phyloP scores from a whole-genome alignment of 371 early-diverging fungal species.

The Actinomortierella wolfii region DNA sequence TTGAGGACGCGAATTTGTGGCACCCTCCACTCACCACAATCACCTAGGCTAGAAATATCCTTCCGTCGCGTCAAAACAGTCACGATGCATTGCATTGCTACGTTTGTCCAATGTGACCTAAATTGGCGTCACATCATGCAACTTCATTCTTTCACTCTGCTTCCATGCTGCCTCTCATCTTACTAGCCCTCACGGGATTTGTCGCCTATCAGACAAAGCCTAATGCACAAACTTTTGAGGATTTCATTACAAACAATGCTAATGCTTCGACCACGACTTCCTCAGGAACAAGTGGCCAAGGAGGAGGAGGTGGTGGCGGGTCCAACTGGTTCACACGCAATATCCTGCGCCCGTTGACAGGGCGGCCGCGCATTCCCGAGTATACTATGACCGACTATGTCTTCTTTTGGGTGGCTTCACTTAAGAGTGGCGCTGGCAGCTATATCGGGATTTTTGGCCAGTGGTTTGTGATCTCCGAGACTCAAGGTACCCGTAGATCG shows the following conservation, averaged over 20 bases:
- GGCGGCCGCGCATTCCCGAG: slow-evolving; percentile 22
- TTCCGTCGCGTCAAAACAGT: too few species aligned
- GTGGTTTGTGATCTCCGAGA: slow-evolving; percentile 34
- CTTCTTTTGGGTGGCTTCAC: slow-evolving; percentile 21
- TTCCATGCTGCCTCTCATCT: slow-evolving; percentile 26
- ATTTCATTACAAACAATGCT: slow-evolving; percentile 17
- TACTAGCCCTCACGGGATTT: slow-evolving; percentile 16
- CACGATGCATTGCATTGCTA: too few species aligned
- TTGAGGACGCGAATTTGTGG: too few species aligned
- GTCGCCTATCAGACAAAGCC: slow-evolving; percentile 41
- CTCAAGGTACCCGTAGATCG: slow-evolving; percentile 13
- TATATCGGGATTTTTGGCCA: slow-evolving; percentile 27
- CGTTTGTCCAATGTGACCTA: too few species aligned
- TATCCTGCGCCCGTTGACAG: slow-evolving; percentile 24
- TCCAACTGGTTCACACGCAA: slow-evolving; percentile 34
- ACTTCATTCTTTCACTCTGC: too few species aligned
- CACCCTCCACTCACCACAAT: too few species aligned
- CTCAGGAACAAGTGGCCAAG: too few species aligned
- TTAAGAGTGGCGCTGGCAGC: slow-evolving; percentile 26
- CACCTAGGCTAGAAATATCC: too few species aligned
- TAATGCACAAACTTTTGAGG: slow-evolving; percentile 25
- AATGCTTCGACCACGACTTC: not conserved
- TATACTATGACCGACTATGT: slow-evolving; percentile 32
- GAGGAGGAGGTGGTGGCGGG: slow-evolving; percentile 9
- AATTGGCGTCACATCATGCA: too few species aligned